These are phyloP conservation scores for Neltuma alba DNA, from an alignment of 306 rosid genomes.

Conservation along the genomic window DNA sequence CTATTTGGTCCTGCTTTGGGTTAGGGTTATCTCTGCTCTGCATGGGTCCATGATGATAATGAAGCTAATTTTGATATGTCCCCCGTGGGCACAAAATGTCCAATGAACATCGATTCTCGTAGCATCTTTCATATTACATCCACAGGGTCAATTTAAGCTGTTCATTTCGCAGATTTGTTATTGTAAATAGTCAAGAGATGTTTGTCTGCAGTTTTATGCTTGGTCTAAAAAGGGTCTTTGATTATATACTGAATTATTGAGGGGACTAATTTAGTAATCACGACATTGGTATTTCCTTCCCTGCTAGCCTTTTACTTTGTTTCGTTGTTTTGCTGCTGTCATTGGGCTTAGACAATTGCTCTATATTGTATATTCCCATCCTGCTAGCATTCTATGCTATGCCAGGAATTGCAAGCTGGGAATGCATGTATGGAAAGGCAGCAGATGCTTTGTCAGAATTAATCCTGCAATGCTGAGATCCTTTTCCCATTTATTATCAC, in stretches of 20 bases:
- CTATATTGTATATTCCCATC: background rate
- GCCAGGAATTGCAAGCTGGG: constrained; percentile 1
- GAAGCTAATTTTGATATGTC: constrained; percentile 13
- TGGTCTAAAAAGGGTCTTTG: constrained; percentile 9
- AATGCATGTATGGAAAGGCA: background rate
- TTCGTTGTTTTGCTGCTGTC: background rate
- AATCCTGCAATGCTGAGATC: background rate
- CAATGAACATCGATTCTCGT: constrained; percentile 8
- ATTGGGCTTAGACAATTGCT: background rate
- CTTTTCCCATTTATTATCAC: background rate
- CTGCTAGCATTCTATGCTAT: background rate
- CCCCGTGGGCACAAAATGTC: background rate
- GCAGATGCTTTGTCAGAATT: background rate
- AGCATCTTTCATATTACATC: constrained; percentile 1
- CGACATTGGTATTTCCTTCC: background rate
- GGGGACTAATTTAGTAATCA: constrained; percentile 4
- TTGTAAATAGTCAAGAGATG: constrained; percentile 6
- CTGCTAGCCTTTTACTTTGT: background rate
- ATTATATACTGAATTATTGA: background rate
- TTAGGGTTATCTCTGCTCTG: background rate
- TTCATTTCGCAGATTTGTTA: constrained; percentile 23
- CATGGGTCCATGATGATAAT: background rate
- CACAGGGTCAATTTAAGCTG: background rate
- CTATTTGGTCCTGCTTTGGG: constrained; percentile 1
- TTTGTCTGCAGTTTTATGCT: constrained; percentile 24